These are phyloP conservation scores for Colletotrichum zoysiae DNA, from an alignment of 2,329 filamentous ascomycete species.

Conservation along the genomic window DNA sequence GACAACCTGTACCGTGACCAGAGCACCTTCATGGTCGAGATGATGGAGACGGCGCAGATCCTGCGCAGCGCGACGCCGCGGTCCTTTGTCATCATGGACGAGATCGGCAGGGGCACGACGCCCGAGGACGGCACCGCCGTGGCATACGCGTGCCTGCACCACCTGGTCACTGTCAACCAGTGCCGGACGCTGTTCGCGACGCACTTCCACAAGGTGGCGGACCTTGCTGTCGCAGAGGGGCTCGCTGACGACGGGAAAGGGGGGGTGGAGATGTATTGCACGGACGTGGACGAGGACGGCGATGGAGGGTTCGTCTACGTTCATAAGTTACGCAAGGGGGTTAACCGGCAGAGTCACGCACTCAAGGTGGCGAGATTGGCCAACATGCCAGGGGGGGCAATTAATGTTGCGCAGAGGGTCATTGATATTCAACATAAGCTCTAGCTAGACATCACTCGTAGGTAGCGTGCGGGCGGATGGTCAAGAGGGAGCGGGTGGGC, in stretches of 20 bases:
- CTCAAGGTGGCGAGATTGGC: constrained; percentile 94
- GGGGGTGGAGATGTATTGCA: constrained; percentile 82
- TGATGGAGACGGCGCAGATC: constrained; percentile 95
- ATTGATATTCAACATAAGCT: constrained; percentile 51
- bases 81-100: constrained; percentile 98
- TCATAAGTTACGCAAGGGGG: constrained; percentile 82
- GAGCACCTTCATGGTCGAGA: constrained; percentile 99
- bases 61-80: constrained; percentile 84
- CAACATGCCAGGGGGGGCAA: constrained; percentile 79
- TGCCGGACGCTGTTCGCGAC: constrained; percentile 92
- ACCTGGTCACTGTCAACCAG: constrained; percentile 82
- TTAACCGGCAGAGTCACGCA: constrained; percentile 90
- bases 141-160: constrained; percentile 87
- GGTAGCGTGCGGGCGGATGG: background rate
- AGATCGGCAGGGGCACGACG: constrained; percentile 94
- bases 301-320: constrained; percentile 84
- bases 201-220: constrained; percentile 89
- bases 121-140: constrained; percentile 92
- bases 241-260: constrained; percentile 53
- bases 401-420: constrained; percentile 74
- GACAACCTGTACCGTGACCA: constrained; percentile 96
- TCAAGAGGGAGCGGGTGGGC: background rate
- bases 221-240: constrained; percentile 73
- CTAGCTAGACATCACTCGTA: constrained; percentile 15
- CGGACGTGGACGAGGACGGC: constrained; percentile 83